Evolutionary conservation across 192 early-diverging fungal species (phyloP).

Genomic region (Podila epicladia): DNA sequence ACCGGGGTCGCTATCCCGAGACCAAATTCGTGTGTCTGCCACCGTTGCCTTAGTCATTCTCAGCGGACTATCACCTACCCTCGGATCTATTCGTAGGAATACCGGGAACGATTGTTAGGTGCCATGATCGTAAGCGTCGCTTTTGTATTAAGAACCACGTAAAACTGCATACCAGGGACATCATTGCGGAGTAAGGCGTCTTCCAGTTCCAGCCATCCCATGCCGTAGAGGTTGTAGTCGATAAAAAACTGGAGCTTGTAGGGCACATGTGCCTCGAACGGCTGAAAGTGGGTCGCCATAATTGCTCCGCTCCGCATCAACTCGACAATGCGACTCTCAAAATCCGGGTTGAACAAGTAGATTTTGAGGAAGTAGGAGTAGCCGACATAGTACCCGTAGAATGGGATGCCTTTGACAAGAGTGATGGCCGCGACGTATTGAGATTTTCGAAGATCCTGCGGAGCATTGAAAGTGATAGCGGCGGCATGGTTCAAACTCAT

Average conservation of each 20-base stretch:
- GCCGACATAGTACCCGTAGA: slow-evolving; percentile 85
- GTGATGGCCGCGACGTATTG: slow-evolving; percentile 74
- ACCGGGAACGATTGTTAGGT: not conserved
- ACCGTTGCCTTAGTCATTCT: slow-evolving; percentile 24
- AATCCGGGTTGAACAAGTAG: slow-evolving; percentile 69
- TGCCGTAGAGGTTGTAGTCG: slow-evolving; percentile 88
- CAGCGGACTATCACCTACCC: slow-evolving; percentile 18
- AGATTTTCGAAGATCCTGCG: slow-evolving; percentile 16
- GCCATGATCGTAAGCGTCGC: not conserved
- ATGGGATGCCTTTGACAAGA: slow-evolving; percentile 82
- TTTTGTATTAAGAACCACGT: not conserved
- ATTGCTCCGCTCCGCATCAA: slow-evolving; percentile 79
- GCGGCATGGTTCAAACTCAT: slow-evolving; percentile 78
- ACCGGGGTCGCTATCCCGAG: slow-evolving; percentile 33
- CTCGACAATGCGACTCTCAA: slow-evolving; percentile 65
- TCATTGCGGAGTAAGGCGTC: slow-evolving; percentile 47
- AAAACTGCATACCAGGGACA: slow-evolving; percentile 25
- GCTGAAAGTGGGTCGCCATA: slow-evolving; percentile 73
- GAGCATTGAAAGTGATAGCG: slow-evolving; percentile 53
- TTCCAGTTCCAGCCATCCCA: slow-evolving; percentile 78
- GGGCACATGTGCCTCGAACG: slow-evolving; percentile 85
- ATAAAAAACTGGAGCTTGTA: slow-evolving; percentile 87
- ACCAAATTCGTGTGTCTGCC: slow-evolving; percentile 30
- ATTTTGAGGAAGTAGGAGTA: slow-evolving; percentile 84
- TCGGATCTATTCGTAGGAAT: slow-evolving; percentile 12